Evolutionary conservation across 2,329 filamentous ascomycete species (phyloP).

Genomic region (Alternaria conjuncta): DNA sequence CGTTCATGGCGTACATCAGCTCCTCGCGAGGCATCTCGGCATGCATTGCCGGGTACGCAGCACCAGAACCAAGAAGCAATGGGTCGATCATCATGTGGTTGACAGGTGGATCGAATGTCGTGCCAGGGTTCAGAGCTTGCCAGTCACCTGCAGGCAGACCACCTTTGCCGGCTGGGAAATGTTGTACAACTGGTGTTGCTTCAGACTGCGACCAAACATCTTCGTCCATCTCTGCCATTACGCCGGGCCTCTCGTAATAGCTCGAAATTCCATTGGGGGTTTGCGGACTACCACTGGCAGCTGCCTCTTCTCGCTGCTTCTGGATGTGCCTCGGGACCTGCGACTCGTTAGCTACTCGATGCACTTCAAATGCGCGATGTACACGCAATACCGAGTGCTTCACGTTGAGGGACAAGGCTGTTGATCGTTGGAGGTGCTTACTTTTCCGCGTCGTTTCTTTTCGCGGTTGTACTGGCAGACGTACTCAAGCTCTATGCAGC

Average conservation of each 20-base stretch:
- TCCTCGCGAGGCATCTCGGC: constrained; percentile 42
- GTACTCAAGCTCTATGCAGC: constrained; percentile 81
- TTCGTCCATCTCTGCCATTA: constrained; percentile 45
- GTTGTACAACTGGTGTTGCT: constrained; percentile 43
- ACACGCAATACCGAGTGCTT: background rate
- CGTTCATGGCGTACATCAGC: constrained; percentile 47
- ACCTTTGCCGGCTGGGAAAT: constrained; percentile 36
- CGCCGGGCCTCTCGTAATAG: constrained; percentile 35
- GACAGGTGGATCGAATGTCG: constrained; percentile 37
- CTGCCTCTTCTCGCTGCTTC: constrained; percentile 46
- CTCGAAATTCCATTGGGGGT: constrained; percentile 34
- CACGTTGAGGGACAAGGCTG: background rate
- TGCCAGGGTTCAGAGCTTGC: constrained; percentile 37
- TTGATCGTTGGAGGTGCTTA: constrained; percentile 56
- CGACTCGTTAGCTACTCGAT: constrained; percentile 14
- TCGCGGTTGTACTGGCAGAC: constrained; percentile 91
- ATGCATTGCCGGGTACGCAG: constrained; percentile 39
- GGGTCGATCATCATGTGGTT: constrained; percentile 49
- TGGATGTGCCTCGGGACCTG: constrained; percentile 48
- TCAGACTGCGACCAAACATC: constrained; percentile 47
- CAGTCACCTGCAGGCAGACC: constrained; percentile 37
- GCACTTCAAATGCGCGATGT: background rate
- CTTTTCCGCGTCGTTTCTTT: constrained; percentile 92
- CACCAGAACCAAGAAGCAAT: constrained; percentile 39
- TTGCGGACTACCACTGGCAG: constrained; percentile 32